Evolutionary conservation across 176 grass and related monocot genomes (phyloP).

Genomic region (Oryza glaberrima): DNA sequence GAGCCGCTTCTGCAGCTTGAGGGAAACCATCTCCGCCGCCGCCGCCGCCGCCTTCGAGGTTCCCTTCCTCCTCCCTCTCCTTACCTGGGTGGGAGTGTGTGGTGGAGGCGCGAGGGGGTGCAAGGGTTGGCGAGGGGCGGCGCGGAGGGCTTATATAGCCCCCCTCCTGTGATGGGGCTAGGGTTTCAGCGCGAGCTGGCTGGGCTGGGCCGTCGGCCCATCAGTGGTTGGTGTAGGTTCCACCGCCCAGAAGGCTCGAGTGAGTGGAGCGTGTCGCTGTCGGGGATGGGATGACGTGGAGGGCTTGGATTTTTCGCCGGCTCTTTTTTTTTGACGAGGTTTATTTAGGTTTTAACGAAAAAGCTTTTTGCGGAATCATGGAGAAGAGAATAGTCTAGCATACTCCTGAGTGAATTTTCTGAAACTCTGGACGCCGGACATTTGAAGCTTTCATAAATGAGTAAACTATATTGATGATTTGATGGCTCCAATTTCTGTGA

Average conservation of each 20-base stretch:
- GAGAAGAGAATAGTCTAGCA: too few relatives aligned
- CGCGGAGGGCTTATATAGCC: constrained; percentile 30
- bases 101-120: constrained; percentile 32
- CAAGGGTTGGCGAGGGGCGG: constrained; percentile 21
- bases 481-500: too few relatives aligned
- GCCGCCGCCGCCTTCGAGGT: not conserved
- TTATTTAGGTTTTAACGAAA: too few relatives aligned
- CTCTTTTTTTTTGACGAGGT: too few relatives aligned
- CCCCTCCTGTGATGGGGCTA: constrained; percentile 1
- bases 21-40: constrained; percentile 57
- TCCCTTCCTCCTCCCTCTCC: not conserved
- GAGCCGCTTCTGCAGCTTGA: constrained; percentile 74
- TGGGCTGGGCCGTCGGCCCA: not conserved
- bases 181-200: constrained; percentile 32
- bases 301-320: too few relatives aligned
- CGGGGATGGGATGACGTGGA: too few relatives aligned
- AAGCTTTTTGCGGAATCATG: too few relatives aligned
- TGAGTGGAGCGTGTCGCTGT: too few relatives aligned
- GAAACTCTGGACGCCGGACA: too few relatives aligned
- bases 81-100: constrained; percentile 24
- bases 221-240: not conserved
- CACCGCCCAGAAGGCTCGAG: not conserved
- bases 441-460: too few relatives aligned
- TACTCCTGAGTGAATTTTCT: too few relatives aligned
- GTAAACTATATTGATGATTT: too few relatives aligned